Conservation (phyloP, 805 yeast species). For the Pichia paraexigua region DNA sequence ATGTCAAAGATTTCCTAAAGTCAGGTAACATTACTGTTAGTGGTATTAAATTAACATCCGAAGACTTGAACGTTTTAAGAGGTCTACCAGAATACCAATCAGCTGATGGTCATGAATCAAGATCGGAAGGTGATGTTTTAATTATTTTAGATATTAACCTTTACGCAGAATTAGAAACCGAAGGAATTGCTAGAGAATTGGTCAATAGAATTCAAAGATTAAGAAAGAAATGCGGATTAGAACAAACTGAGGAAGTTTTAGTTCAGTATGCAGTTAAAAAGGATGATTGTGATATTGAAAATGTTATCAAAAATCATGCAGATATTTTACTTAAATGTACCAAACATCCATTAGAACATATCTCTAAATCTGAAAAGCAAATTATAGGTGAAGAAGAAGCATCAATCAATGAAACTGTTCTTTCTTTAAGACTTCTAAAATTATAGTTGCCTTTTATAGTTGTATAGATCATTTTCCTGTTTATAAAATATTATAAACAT, state of each 20-base stretch:
- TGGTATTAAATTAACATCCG: conserved; percentile 78
- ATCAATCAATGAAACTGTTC: conserved; percentile 66
- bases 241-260: conserved; percentile 88
- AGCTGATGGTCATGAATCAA: conserved; percentile 70
- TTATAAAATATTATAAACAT: neutral
- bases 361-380: conserved; percentile 33
- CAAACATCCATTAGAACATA: conserved; percentile 49
- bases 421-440: conserved; percentile 70
- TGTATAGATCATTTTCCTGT: neutral
- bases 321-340: conserved; percentile 72
- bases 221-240: conserved; percentile 92
- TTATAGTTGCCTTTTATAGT: conserved; percentile 29
- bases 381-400: conserved; percentile 87
- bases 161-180: conserved; percentile 81
- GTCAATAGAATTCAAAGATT: conserved; percentile 95
- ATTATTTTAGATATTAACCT: conserved; percentile 81
- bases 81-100: conserved; percentile 68
- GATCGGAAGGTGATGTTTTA: conserved; percentile 85
- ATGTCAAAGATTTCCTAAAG: conserved; percentile 66
- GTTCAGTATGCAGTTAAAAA: conserved; percentile 73
- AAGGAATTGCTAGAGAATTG: conserved; percentile 94
- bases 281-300: conserved; percentile 58
- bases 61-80: conserved; percentile 85
- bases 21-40: conserved; percentile 77
- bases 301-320: conserved; percentile 54